Evolutionary conservation across 2,329 filamentous ascomycete species (phyloP).

Genomic region (Alternaria metachromatica): DNA sequence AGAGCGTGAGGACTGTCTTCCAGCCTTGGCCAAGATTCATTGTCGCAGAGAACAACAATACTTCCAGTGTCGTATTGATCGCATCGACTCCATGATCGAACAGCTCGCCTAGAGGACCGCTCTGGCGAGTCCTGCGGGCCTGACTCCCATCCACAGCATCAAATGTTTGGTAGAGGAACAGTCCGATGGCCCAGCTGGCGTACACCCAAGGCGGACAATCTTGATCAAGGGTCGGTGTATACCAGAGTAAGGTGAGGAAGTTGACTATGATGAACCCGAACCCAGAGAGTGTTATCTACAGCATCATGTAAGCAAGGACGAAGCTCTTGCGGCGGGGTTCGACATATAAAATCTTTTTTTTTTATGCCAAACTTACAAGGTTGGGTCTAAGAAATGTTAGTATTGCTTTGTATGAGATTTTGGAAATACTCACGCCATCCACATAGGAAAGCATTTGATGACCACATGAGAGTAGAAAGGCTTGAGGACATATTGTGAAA

Average conservation of each 20-base stretch:
- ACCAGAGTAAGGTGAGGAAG: slow-evolving; percentile 91
- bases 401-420: neutral
- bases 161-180: slow-evolving; percentile 98
- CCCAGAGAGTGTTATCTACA: slow-evolving; percentile 82
- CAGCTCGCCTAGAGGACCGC: slow-evolving; percentile 90
- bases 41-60: slow-evolving; percentile 86
- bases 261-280: slow-evolving; percentile 91
- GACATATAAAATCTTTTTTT: neutral
- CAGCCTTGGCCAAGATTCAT: slow-evolving; percentile 94
- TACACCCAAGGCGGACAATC: slow-evolving; percentile 97
- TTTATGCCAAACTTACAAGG: slow-evolving; percentile 37
- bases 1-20: slow-evolving; percentile 83
- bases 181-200: slow-evolving; percentile 83
- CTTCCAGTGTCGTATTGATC: slow-evolving; percentile 92
- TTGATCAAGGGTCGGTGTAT: slow-evolving; percentile 90
- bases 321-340: slow-evolving; percentile 1
- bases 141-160: slow-evolving; percentile 95
- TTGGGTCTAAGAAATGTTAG: slow-evolving; percentile 46
- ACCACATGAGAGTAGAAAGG: slow-evolving; percentile 96
- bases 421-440: slow-evolving; percentile 76
- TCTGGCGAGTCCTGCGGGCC: slow-evolving; percentile 88
- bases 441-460: slow-evolving; percentile 93
- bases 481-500: slow-evolving; percentile 93
- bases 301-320: slow-evolving; percentile 2
- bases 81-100: slow-evolving; percentile 98